Evolutionary conservation across 306 rosid genomes (phyloP), one percentile per base, ranked within the genome.

Genomic region (Prunus salicina): DNA sequence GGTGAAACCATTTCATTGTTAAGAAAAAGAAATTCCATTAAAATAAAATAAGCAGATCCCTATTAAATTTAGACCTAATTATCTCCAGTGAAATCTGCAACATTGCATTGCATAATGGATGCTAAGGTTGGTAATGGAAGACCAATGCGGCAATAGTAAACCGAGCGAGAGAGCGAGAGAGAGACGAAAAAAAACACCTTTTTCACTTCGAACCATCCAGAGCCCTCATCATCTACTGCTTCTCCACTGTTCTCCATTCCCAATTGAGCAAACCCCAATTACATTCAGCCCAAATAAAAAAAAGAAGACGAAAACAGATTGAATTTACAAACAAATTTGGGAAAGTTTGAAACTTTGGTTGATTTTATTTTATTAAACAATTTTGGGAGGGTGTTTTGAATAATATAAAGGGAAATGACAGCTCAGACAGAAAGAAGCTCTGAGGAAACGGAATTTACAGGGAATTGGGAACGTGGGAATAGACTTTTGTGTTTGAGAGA

Each of bases 121-220:
- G 43, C 43, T 7, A 38, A 7, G 10, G 43, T 38, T 38, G 43
- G 43, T 9, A 22, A 57, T 46, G 27, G 64, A 72, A 55, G 51
- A 53, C 47, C 61, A 41, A 28, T 30, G 19, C 16, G 20, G 50
- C 27, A 22, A 46, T 12, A 64, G 78, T 15, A 75, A 69, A 16
- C 47, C 52, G 45, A 70, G 65, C 11, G n/a, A 30, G 52, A 12
- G 14, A 46, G 12, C 5, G 38, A 32, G 38, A 32, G 3, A n/a
- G 13, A 56, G 3, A n/a, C 4, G 1, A 49, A 53, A 53, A 64
- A 66, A 38, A 45, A 52, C 41, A 91, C 98, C 98, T 92, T 94
- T 86, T 92, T 94, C 80, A 90, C 98, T 92, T 94, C 86, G 81
- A 90, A 86, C 98, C 98, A 92, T 89, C 98, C 98, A 19, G 98